These are phyloP conservation scores for Coniosporium tulheliwenetii DNA, from an alignment of 2,329 filamentous ascomycete genomes.

Conservation along the genomic window DNA sequence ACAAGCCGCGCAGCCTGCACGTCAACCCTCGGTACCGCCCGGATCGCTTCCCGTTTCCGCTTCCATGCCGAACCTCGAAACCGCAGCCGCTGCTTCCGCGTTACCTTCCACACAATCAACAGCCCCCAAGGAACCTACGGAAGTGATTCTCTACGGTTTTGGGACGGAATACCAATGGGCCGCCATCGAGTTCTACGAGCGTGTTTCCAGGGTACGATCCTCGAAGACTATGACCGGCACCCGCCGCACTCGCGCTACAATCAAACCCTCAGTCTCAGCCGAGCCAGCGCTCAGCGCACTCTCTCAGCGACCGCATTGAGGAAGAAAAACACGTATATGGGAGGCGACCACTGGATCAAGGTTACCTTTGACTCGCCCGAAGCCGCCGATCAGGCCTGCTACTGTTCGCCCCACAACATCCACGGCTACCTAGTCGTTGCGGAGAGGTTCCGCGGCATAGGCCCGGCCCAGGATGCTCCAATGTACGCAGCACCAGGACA, in stretches of 20 bases:
- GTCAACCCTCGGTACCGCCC: not conserved
- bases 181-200: slow-evolving; percentile 76
- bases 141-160: slow-evolving; percentile 79
- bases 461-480: slow-evolving; percentile 25
- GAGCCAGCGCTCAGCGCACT: slow-evolving; percentile 50
- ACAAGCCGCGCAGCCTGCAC: not conserved
- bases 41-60: slow-evolving; percentile 3
- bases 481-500: slow-evolving; percentile 21
- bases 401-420: slow-evolving; percentile 29
- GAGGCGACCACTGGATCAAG: slow-evolving; percentile 79
- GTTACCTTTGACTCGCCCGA: slow-evolving; percentile 34
- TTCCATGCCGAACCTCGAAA: slow-evolving; percentile 3
- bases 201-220: slow-evolving; percentile 66
- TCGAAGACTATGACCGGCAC: slow-evolving; percentile 83
- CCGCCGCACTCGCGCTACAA: slow-evolving; percentile 62
- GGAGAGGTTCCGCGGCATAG: slow-evolving; percentile 28
- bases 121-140: slow-evolving; percentile 44
- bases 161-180: slow-evolving; percentile 57
- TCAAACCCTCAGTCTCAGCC: slow-evolving; percentile 57
- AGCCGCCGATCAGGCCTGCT: slow-evolving; percentile 31
- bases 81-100: slow-evolving; percentile 3
- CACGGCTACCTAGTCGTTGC: slow-evolving; percentile 32
- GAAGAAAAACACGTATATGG: slow-evolving; percentile 67
- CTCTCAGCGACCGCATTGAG: slow-evolving; percentile 58
- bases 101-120: slow-evolving; percentile 16